A percentile compares a stretch with the other conserved stretches of the same genome.
phyloP scores from a whole-genome alignment of 495 filamentous ascomycete genomes.

The Gamarada debralockiae region DNA sequence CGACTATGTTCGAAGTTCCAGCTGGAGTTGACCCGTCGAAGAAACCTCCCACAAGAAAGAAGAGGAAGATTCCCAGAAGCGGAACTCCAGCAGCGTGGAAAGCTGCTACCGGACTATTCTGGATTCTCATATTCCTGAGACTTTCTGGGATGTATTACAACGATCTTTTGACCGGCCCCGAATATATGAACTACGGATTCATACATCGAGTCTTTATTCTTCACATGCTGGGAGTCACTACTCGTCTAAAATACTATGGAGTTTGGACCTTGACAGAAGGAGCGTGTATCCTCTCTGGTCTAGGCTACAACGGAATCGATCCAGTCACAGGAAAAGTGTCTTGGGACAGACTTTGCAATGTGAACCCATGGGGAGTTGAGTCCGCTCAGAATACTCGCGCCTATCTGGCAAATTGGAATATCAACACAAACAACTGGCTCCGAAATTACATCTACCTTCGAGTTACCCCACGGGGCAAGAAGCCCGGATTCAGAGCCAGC shows the following conservation, averaged over 20 bases:
- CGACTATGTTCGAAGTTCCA: constrained; percentile 87
- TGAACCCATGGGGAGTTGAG: constrained; percentile 79
- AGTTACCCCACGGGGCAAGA: constrained; percentile 92
- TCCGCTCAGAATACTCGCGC: constrained; percentile 84
- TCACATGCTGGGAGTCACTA: constrained; percentile 76
- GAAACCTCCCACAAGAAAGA: constrained; percentile 80
- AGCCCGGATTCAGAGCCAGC: constrained; percentile 92
- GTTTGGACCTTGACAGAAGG: constrained; percentile 93
- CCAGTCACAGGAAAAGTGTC: constrained; percentile 73
- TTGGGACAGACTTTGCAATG: constrained; percentile 87
- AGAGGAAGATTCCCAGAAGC: constrained; percentile 91
- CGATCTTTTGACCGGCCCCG: constrained; percentile 54
- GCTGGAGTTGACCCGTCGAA: constrained; percentile 72
- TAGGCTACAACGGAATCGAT: constrained; percentile 93
- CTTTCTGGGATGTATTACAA: constrained; percentile 62
- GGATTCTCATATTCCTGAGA: constrained; percentile 78
- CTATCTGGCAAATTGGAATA: constrained; percentile 92
- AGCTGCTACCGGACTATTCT: constrained; percentile 62
- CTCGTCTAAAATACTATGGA: constrained; percentile 90
- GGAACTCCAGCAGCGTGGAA: constrained; percentile 82
- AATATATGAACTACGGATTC: constrained; percentile 64
- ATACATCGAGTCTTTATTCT: constrained; percentile 68
- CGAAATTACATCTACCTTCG: constrained; percentile 94
- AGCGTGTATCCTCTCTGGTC: constrained; percentile 86
- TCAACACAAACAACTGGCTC: constrained; percentile 97